These are phyloP conservation scores for Globisporangium cederbergense DNA, from an alignment of 352 stramenopile species.

Conservation along the genomic window DNA sequence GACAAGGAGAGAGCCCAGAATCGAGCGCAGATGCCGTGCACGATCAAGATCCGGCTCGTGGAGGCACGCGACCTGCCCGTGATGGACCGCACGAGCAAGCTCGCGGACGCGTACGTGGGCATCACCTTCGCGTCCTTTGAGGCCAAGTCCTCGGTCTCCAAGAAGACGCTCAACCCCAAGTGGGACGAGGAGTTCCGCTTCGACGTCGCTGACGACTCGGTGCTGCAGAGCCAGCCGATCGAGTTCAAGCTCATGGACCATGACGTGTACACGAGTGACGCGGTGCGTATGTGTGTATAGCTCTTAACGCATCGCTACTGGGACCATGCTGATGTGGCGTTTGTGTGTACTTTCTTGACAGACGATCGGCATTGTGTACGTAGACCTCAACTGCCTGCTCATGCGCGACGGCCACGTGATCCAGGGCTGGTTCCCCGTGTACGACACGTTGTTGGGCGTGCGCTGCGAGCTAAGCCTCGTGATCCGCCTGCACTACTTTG, in stretches of 20 bases:
- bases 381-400: conserved; percentile 98
- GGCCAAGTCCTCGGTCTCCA: conserved; percentile 87
- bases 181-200: conserved; percentile 99
- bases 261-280: conserved; percentile 92
- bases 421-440: conserved; percentile 98
- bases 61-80: conserved; percentile 87
- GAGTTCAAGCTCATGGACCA: conserved; percentile 97
- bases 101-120: conserved; percentile 83
- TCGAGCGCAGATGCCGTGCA: conserved; percentile 74
- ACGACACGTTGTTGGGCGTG: conserved; percentile 96
- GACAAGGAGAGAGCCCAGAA: background rate
- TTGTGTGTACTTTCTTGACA: conserved; percentile 8
- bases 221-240: conserved; percentile 97
- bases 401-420: conserved; percentile 91
- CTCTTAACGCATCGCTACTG: too few relatives aligned
- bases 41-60: conserved; percentile 89
- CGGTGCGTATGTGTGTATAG: conserved; percentile 23
- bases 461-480: conserved; percentile 94
- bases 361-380: conserved; percentile 96
- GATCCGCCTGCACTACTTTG: conserved; percentile 96
- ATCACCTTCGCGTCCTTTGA: conserved; percentile 88
- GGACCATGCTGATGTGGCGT: background rate
- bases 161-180: conserved; percentile 93
- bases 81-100: conserved; percentile 79
- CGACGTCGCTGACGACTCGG: conserved; percentile 96